Base-by-base conservation (phyloP, 2,329 filamentous ascomycete genomes). In the Ampelomyces quisqualis region DNA sequence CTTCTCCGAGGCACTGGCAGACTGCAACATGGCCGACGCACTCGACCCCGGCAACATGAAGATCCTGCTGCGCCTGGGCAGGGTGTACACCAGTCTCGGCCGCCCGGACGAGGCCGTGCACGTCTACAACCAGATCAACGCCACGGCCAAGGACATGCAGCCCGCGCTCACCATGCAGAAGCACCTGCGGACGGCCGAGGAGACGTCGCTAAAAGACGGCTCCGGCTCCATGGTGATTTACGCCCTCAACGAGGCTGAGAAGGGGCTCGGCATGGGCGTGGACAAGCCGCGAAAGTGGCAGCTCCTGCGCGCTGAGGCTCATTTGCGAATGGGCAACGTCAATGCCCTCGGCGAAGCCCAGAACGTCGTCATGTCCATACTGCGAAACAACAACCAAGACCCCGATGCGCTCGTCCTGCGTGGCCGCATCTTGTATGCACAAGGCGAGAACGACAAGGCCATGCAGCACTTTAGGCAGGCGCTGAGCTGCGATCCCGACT, bases 381-480 rank as follows among this genome's bases (percentile, higher is more conserved):
- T 98, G 48, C 82, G 93, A 38, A 77, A 80, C 63, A 97, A 97
- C 73, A 89, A 77, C 67, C 86, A 91, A 65, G 93, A 98, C 62
- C 90, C 93, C 2, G 93, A 98, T 71, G 93, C 91, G 1, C 75
- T 98, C 50, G 88, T 96, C 5, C 80, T 98, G 36, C 82, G 91
- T 33, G 93, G 91, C 17, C 82, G 90, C 49, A 86, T 89, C 11
- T 78, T 95, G 34, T 97, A 97, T 60, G 85, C 84, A 3, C 88
- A 93, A 65, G 93, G 93, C 20, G 93, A 98, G 56, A 95, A 95
- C 61, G 88, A 94, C 2, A 95, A 96, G 76, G 91, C 93, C 2
- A 79, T 95, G 29, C 87, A 91, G 64, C 88, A 94, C 68, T 93
- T 97, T 74, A 82, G 89, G 52, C 88, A 93, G 73, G 93, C 91